Conservation (phyloP, 179 eudicot species). For the Silene vulgaris region DNA sequence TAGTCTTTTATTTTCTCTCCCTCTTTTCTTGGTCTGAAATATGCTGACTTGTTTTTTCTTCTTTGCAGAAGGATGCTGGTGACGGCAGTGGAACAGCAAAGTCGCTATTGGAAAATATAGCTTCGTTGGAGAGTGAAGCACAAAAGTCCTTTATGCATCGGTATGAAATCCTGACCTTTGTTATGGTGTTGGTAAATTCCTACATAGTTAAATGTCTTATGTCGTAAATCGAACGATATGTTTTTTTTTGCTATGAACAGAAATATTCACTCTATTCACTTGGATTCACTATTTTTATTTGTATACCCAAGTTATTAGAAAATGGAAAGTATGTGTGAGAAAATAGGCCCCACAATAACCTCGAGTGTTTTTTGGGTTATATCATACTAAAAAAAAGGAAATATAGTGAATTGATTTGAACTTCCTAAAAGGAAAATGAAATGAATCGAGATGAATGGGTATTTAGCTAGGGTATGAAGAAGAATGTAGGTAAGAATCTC, state of each 20-base stretch:
- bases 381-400: no score
- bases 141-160: slow-evolving; percentile 97
- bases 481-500: neutral
- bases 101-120: slow-evolving; percentile 76
- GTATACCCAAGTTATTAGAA: neutral
- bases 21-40: slow-evolving; percentile 6
- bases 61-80: slow-evolving; percentile 53
- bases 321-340: neutral
- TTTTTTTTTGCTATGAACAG: neutral
- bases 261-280: neutral
- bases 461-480: neutral
- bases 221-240: neutral
- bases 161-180: slow-evolving; percentile 28
- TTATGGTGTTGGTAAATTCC: neutral
- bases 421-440: no score
- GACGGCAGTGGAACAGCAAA: slow-evolving; percentile 83
- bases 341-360: neutral
- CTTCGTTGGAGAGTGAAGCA: slow-evolving; percentile 81
- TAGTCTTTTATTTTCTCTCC: neutral
- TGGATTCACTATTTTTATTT: no score
- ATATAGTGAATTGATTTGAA: no score
- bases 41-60: slow-evolving; percentile 4
- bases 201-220: neutral
- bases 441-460: no score
- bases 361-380: no score